Evolutionary conservation across 306 rosid genomes (phyloP), one percentile per base, ranked within the genome.

Genomic region (Cicer cuneatum): DNA sequence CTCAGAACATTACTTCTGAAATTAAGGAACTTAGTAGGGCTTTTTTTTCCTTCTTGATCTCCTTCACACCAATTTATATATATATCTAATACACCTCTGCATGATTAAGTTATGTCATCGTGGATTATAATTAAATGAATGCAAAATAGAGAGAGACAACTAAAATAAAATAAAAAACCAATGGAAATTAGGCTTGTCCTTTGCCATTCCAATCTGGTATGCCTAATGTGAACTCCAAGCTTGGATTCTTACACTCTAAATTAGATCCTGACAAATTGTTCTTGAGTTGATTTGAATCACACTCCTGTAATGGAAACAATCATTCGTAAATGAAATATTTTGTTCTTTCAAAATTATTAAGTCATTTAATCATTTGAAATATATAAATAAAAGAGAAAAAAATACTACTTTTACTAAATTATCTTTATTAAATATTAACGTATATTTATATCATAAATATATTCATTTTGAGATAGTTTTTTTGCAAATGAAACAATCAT

Each of bases 141-240:
- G 38, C 66, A 80, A 80, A 73, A 67, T 46, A 58, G 41, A 71
- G 47, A 71, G 47, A 72, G 77, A 75, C n/a, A 52, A 49, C 11
- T 45, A 72, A 59, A 7, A 39, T 15, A 18, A 18, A 71, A n/a
- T n/a, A n/a, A n/a, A 38, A 52, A 71, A 80, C 40, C 54, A 33
- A 69, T 49, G 60, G 75, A 67, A 72, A 76, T 65, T 64, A 87
- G 76, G 88, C 89, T 68, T 78, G 83, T 81, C 90, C 83, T 84
- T 86, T 81, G 56, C 82, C 90, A 71, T 88, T 81, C 98, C 98
- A 92, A 48, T 88, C 96, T 24, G 98, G 95, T 84, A 86, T 93
- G 43, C 98, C 98, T 87, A 93, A 85, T 29, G 97, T 93, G 84
- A 93, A 93, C 85, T 93, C 98, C 96, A 93, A 86, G 81, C 90